Conservation (phyloP, 345 rosid species). For the Angophora floribunda region DNA sequence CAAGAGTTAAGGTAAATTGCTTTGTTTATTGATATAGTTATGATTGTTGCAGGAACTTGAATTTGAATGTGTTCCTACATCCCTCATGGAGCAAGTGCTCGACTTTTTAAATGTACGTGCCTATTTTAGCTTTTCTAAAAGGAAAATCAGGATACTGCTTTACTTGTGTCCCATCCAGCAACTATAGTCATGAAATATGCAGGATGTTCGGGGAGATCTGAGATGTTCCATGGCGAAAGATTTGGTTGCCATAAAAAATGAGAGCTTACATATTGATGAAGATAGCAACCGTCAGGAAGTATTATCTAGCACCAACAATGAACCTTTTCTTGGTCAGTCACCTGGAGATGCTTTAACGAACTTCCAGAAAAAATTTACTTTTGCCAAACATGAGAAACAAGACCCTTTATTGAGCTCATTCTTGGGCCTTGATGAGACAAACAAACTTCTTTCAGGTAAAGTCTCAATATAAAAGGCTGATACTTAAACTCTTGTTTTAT, state of each 20-base stretch:
- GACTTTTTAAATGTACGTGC: constrained; percentile 65
- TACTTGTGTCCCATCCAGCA: not conserved
- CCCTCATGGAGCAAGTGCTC: constrained; percentile 89
- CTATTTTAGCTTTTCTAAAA: not conserved
- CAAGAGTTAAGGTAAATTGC: not conserved
- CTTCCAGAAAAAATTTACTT: constrained; percentile 77
- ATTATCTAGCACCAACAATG: constrained; percentile 10
- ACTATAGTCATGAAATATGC: constrained; percentile 24
- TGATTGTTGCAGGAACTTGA: constrained; percentile 47
- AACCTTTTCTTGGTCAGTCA: constrained; percentile 12
- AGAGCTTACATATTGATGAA: constrained; percentile 54
- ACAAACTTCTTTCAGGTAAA: constrained; percentile 36
- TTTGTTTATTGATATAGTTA: not conserved
- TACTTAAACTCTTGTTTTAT: not conserved
- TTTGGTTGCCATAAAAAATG: constrained; percentile 58
- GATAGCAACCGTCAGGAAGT: constrained; percentile 7
- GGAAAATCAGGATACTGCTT: not conserved
- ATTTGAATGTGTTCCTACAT: constrained; percentile 91
- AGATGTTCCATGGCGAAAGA: constrained; percentile 95
- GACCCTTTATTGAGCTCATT: constrained; percentile 28
- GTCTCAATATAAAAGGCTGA: not conserved
- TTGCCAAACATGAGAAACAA: constrained; percentile 59
- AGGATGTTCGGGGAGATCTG: constrained; percentile 89
- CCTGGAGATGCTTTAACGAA: constrained; percentile 29
- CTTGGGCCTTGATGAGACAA: constrained; percentile 30